A percentile compares a stretch with the other conserved stretches of the same genome.
phyloP scores from a whole-genome alignment of 2,329 filamentous ascomycete genomes.

The Xylariaceae sp. region DNA sequence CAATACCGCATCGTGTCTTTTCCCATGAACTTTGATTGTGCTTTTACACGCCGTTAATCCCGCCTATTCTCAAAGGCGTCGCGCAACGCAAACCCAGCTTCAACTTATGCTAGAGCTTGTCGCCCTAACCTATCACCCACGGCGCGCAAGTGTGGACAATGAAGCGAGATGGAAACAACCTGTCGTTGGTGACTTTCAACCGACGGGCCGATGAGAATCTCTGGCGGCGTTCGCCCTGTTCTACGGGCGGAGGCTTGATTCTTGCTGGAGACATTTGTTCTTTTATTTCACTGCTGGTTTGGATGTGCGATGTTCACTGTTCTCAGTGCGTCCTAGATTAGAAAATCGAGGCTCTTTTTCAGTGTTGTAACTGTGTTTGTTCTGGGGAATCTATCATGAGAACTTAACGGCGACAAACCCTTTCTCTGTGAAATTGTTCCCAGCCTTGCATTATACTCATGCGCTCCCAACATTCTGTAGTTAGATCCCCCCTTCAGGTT shows the following conservation, averaged over 20 bases:
- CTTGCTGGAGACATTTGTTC: constrained; percentile 31
- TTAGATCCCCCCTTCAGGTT: too few relatives aligned
- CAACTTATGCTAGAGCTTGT: constrained; percentile 64
- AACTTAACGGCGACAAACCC: not conserved
- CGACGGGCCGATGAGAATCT: constrained; percentile 25
- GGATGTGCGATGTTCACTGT: too few relatives aligned
- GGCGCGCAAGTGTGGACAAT: constrained; percentile 65
- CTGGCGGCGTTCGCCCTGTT: constrained; percentile 17
- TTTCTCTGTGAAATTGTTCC: not conserved
- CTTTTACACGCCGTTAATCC: not conserved
- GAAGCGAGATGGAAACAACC: constrained; percentile 56
- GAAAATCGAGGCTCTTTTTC: too few relatives aligned
- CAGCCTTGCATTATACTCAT: not conserved
- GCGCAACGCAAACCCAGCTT: constrained; percentile 40
- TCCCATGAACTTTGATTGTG: not conserved
- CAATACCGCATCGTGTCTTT: not conserved
- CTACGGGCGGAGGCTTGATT: constrained; percentile 29
- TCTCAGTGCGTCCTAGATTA: too few relatives aligned
- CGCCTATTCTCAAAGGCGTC: not conserved
- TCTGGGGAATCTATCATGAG: not conserved
- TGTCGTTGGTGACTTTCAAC: constrained; percentile 19
- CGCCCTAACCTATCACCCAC: constrained; percentile 46
- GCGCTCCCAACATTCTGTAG: too few relatives aligned
- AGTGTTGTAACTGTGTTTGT: not conserved
- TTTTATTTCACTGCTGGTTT: not conserved